Conservation (phyloP, 2,329 filamentous ascomycete species). For the Aureobasidium leucospermi region DNA sequence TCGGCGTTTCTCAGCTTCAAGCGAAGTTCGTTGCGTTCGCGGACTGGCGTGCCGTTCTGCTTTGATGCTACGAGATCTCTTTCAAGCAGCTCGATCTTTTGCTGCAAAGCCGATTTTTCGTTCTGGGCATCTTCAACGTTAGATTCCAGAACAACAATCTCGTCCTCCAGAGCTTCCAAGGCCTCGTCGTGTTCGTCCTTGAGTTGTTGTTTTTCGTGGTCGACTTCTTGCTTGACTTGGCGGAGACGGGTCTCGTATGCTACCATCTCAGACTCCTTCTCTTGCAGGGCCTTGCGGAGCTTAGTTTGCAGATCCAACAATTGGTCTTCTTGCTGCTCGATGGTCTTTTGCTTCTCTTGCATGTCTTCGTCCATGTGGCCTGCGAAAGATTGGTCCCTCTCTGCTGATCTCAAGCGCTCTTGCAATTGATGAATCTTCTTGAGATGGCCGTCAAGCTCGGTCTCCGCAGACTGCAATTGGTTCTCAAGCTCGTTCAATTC, state of each 20-base stretch:
- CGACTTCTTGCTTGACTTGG: neutral
- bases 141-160: slow-evolving; percentile 42
- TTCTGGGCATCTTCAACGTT: slow-evolving; percentile 35
- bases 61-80: slow-evolving; percentile 32
- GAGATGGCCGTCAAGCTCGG: slow-evolving; percentile 26
- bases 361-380: slow-evolving; percentile 15
- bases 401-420: slow-evolving; percentile 14
- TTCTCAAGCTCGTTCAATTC: slow-evolving; percentile 30
- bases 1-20: slow-evolving; percentile 25
- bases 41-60: slow-evolving; percentile 27
- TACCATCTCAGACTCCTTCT: slow-evolving; percentile 12
- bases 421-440: slow-evolving; percentile 18
- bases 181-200: slow-evolving; percentile 27
- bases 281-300: slow-evolving; percentile 15
- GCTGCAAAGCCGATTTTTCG: slow-evolving; percentile 52
- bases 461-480: slow-evolving; percentile 26
- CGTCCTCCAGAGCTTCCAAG: slow-evolving; percentile 48
- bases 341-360: slow-evolving; percentile 13
- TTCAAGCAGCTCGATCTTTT: slow-evolving; percentile 42
- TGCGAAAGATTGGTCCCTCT: slow-evolving; percentile 14
- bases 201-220: slow-evolving; percentile 32
- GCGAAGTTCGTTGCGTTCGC: slow-evolving; percentile 29
- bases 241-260: slow-evolving; percentile 2
- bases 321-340: slow-evolving; percentile 15
- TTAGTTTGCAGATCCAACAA: slow-evolving; percentile 15